Percentiles rank a stretch among this genome's conserved stretches.
These are phyloP conservation scores for Trichosanthes truncata DNA, from an alignment of 306 rosid species.

Conservation along the genomic window DNA sequence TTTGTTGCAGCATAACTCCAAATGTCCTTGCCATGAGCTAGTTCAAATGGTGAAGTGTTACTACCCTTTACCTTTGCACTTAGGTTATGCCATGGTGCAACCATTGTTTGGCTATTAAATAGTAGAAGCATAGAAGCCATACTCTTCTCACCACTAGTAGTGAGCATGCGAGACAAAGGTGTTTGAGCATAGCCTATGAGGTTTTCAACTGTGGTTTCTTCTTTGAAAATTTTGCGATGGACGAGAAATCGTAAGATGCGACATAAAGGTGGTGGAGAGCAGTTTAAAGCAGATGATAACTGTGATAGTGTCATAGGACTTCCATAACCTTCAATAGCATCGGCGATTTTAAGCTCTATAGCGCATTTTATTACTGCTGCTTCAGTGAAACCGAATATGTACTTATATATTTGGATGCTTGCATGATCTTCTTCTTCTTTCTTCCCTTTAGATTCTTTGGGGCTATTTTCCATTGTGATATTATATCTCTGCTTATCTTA, in stretches of 20 bases:
- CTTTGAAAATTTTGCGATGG: neutral
- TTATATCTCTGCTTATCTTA: neutral
- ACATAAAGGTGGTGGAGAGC: neutral
- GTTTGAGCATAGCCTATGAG: neutral
- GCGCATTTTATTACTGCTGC: neutral
- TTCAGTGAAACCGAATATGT: neutral
- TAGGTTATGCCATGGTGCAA: conserved; percentile 23
- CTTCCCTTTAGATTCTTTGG: neutral
- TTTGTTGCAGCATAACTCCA: conserved; percentile 33
- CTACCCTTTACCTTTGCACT: conserved; percentile 6
- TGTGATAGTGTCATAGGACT: neutral
- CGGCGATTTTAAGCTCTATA: neutral
- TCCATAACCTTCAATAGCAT: neutral
- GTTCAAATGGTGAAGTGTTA: conserved; percentile 17
- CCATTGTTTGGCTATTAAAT: conserved; percentile 12
- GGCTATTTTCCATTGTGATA: neutral
- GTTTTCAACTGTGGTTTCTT: neutral
- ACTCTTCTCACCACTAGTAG: neutral
- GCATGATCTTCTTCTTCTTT: neutral
- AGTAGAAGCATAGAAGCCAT: conserved; percentile 16
- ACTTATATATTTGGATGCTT: neutral
- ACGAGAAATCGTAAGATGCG: neutral
- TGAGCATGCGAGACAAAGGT: neutral
- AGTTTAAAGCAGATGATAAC: neutral
- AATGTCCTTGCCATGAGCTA: conserved; percentile 35